Conservation (phyloP, 495 filamentous ascomycete genomes). For the Aspergillus kassunensis region DNA sequence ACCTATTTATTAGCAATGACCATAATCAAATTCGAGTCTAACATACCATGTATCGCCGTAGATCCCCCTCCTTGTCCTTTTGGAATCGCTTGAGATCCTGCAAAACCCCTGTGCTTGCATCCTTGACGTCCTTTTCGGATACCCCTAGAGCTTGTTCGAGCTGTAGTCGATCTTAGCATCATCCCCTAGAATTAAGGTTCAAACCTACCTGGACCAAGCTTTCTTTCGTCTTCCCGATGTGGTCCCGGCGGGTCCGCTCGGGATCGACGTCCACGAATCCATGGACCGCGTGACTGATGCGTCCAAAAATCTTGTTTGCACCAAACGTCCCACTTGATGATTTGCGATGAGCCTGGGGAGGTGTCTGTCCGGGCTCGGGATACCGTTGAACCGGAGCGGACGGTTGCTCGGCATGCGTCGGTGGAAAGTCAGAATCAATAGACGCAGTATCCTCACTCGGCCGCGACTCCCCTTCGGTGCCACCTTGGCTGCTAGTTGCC, state of each 20-base stretch:
- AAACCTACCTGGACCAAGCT: slow-evolving; percentile 53
- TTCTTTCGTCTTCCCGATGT: slow-evolving; percentile 92
- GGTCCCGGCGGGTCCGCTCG: slow-evolving; percentile 84
- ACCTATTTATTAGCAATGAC: slow-evolving; percentile 51
- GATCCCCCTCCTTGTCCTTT: slow-evolving; percentile 86
- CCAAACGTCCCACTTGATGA: slow-evolving; percentile 74
- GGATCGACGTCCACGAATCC: slow-evolving; percentile 95
- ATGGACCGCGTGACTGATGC: slow-evolving; percentile 89
- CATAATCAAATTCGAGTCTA: neutral
- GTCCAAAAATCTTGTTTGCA: slow-evolving; percentile 89
- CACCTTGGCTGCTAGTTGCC: slow-evolving; percentile 43
- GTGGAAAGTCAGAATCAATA: slow-evolving; percentile 92
- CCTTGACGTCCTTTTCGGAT: slow-evolving; percentile 83
- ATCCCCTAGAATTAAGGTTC: neutral
- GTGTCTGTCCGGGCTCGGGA: slow-evolving; percentile 25
- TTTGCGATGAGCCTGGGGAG: slow-evolving; percentile 59
- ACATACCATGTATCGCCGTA: slow-evolving; percentile 91
- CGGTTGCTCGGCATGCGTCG: slow-evolving; percentile 73
- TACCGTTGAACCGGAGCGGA: slow-evolving; percentile 48
- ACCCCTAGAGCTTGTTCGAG: slow-evolving; percentile 86
- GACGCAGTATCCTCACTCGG: slow-evolving; percentile 68
- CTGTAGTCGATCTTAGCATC: slow-evolving; percentile 38
- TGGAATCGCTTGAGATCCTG: slow-evolving; percentile 91
- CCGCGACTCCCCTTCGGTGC: slow-evolving; percentile 35
- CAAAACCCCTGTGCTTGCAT: slow-evolving; percentile 80